Percentiles rank a stretch among this genome's conserved stretches.
Conservation (phyloP, 306 rosid species). For the Lathyrus sativus region DNA sequence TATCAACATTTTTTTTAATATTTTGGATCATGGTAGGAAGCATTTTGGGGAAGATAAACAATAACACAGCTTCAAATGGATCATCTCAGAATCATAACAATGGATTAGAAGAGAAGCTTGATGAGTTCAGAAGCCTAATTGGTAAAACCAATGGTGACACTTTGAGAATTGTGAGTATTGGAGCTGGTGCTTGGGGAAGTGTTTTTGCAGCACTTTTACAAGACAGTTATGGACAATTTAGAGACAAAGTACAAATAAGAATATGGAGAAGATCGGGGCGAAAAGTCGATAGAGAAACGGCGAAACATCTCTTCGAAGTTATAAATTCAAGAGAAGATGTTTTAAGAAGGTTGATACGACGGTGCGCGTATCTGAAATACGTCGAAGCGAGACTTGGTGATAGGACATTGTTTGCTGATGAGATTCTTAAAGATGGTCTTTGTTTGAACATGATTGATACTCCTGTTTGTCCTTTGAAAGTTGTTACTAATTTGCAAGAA, state of each 20-base stretch:
- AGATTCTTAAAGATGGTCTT: slow-evolving; percentile 88
- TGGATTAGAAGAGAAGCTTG: slow-evolving; percentile 78
- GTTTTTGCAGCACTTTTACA: slow-evolving; percentile 79
- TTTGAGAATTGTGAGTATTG: slow-evolving; percentile 81
- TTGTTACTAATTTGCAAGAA: slow-evolving; percentile 91
- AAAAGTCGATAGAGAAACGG: slow-evolving; percentile 68
- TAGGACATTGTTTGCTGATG: slow-evolving; percentile 79
- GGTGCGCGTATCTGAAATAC: slow-evolving; percentile 84
- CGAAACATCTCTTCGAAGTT: slow-evolving; percentile 82
- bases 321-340: slow-evolving; percentile 89
- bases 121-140: slow-evolving; percentile 63
- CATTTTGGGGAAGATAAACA: slow-evolving; percentile 43
- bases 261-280: slow-evolving; percentile 90
- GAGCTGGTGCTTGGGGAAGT: slow-evolving; percentile 99
- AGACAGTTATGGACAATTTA: slow-evolving; percentile 75
- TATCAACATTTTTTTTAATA: not conserved
- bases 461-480: slow-evolving; percentile 90
- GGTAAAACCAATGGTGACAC: slow-evolving; percentile 70
- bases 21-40: slow-evolving; percentile 58
- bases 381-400: slow-evolving; percentile 96
- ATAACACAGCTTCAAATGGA: slow-evolving; percentile 55
- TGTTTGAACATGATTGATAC: slow-evolving; percentile 94
- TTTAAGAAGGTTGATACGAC: slow-evolving; percentile 78
- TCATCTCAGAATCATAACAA: slow-evolving; percentile 51
- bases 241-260: slow-evolving; percentile 79